Evolutionary conservation across 768 basidiomycete species (phyloP), one percentile per base, ranked within the genome.

Genomic region (Suillus spraguei): DNA sequence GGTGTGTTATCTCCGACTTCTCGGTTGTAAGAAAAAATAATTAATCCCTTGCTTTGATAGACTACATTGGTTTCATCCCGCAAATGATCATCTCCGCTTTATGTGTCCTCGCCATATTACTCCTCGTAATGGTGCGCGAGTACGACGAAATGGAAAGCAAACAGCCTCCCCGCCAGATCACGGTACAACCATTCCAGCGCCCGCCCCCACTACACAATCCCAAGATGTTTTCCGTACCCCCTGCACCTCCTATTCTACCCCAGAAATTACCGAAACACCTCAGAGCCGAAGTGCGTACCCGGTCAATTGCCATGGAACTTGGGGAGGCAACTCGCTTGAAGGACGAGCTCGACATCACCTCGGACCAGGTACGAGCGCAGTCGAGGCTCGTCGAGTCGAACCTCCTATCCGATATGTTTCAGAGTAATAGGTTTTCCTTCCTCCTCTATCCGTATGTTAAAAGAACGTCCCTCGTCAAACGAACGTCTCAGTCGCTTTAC

Each of bases 1-100:
- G 83, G 83, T 84, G 70, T 58, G 75, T 67, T 36, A 24, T 52
- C 33, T 20, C 13, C 4, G 32, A 22, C 8, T 24, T 39, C 17
- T 10, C 10, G 6, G 28, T 17, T 41, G 10, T 14, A 5, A 32
- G 10, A n/a, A 46, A 5, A n/a, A 20, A 24, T 28, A 2, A 24
- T n/a, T 58, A 24, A 38, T 52, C 5, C 14, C 11, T 28, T 5
- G 24, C 24, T 33, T 20, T 16, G n/a, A 46, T 64, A 85, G 84
- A 86, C 66, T 75, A 75, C 52, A 84, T 87, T 54, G 86, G 85
- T 2, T 84, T 81, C 70, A 86, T 87, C 68, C 84, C 85, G 6
- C 85, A 87, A 69, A 85, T 87, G 82, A 73, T 84, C 32, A 71
- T 83, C 35, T 70, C 77, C n/a, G 76, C 77, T 9, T 69, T 78